Evolutionary conservation across 306 rosid species (phyloP), one percentile per base, ranked within the genome.

Genomic region (Hylodesmum podocarpum): DNA sequence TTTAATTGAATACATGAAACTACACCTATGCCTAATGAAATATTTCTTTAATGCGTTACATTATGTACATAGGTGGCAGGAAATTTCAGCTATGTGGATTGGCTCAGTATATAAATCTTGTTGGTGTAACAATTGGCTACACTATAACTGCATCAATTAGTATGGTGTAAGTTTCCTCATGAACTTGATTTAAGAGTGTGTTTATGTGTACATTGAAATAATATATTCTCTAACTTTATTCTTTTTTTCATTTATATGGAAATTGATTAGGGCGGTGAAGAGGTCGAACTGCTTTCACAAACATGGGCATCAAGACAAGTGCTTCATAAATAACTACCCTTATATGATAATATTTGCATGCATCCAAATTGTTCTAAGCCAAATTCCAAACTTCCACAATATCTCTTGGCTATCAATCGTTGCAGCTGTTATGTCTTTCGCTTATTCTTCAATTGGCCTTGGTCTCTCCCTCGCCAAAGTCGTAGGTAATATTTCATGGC

Each of bases 381-480:
- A 92, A 49, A 89, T 90, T 22, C 96, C 87, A 3, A 87, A 92
- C 86, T 92, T 92, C 41, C 89, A 85, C 43, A 86, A 89, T 73
- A 91, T 92, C 79, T 89, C 91, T 2, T 89, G 90, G 90, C 97
- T 92, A 72, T 92, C 97, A 1, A 89, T 92, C 19, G 79, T 92
- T 15, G 97, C 97, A 8, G 97, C 97, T 6, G 11, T 92, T 40
- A 92, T 92, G 97, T 92, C 97, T 24, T 92, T 92, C n/a, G 88
- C 97, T 11, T 92, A 92, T 40, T 84, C 97, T 9, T 72, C 88
- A 47, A 92, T 92, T 4, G 97, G 97, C 29, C 87, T 92, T 1
- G 97, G 93, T 0, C 96, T 92, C 65, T 92, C 96, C 54, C 16
- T 92, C 0, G 93, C 96, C 12, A 89, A 83, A 88, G 86, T 82